Percentiles rank a stretch among this genome's conserved stretches.
These are phyloP conservation scores for Populus davidiana DNA, from an alignment of 345 rosid species.

Conservation along the genomic window DNA sequence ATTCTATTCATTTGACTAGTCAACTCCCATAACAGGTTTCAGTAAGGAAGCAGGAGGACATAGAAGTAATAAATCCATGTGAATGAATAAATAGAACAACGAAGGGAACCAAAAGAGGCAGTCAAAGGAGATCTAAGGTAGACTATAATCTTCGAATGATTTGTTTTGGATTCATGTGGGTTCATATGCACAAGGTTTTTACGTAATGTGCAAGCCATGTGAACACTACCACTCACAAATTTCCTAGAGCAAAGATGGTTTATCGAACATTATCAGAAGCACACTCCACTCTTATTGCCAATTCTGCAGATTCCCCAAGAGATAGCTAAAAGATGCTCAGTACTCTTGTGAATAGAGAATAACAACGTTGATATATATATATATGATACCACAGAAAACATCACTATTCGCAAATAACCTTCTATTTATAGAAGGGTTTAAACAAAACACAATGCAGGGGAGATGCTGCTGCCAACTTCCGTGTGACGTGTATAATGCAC, in stretches of 20 bases:
- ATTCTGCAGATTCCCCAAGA: not conserved
- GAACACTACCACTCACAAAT: not conserved
- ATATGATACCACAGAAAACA: not conserved
- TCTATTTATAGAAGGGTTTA: slow-evolving; percentile 3
- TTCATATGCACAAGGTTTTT: slow-evolving; percentile 17
- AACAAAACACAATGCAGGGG: slow-evolving; percentile 1
- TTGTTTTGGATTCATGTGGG: slow-evolving; percentile 11
- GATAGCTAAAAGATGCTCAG: not conserved
- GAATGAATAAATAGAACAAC: not conserved
- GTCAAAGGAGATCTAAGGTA: not conserved
- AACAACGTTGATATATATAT: not conserved
- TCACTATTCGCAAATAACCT: slow-evolving; percentile 3
- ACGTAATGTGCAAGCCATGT: slow-evolving; percentile 10
- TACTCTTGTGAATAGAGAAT: not conserved
- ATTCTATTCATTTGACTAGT: not conserved
- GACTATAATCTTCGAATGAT: not conserved
- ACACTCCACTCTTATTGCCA: not conserved
- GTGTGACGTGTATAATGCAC: slow-evolving; percentile 9
- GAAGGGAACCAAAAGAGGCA: not conserved
- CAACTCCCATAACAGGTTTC: not conserved
- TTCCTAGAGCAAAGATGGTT: not conserved
- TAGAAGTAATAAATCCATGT: not conserved
- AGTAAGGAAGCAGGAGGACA: not conserved
- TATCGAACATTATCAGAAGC: not conserved
- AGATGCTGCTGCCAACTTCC: not conserved